Base-by-base conservation (phyloP, 371 early-diverging fungal species). In the Mucor circinelloides region DNA sequence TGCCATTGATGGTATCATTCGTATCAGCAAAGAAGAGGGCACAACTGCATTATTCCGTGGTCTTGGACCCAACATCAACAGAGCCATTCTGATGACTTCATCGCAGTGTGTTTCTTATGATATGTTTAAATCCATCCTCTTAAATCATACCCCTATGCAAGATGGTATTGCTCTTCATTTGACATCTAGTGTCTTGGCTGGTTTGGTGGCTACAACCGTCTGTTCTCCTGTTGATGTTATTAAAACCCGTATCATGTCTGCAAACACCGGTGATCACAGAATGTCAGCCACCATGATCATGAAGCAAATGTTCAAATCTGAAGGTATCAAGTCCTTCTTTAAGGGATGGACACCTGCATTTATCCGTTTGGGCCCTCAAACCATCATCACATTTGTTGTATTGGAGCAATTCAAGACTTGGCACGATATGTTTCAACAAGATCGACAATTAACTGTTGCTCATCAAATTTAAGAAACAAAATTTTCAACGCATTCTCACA, bases 211-310 rank as follows among this genome's bases (percentile, higher is more conserved):
- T 5, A 97, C 97, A 0, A 96, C 97, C 3, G 89, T 88, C 0
- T 92, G 91, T 50, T 90, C 93, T 7, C 94, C 95, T 19, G 78
- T 94, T 42, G 97, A 97, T 79, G 96, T 97, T 13, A 84, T 94
- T 56, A 97, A 97, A 78, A 95, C 95, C 0, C 88, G 96, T 28
- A 86, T 94, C 50, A 95, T 97, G 96, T 91, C 89, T 70, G 83
- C 84, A n/a, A 68, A 69, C 40, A 59, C 72, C 36, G 46, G 57
- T 34, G 74, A 72, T 46, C 57, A 64, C 36, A 63, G 72, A 66
- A 63, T 76, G 66, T 63, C 80, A 13, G 68, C 87, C 28, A 55
- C 76, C 0, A 81, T 84, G 34, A 86, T 87, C 17, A 71, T 88
- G 78, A 66, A 72, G 2, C 74, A 86, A 30, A 91, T 90, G 71